A percentile compares a stretch with the other conserved stretches of the same genome.
These are phyloP conservation scores for Chalciporus pseudorubinellus DNA, from an alignment of 768 basidiomycete genomes.

Conservation along the genomic window DNA sequence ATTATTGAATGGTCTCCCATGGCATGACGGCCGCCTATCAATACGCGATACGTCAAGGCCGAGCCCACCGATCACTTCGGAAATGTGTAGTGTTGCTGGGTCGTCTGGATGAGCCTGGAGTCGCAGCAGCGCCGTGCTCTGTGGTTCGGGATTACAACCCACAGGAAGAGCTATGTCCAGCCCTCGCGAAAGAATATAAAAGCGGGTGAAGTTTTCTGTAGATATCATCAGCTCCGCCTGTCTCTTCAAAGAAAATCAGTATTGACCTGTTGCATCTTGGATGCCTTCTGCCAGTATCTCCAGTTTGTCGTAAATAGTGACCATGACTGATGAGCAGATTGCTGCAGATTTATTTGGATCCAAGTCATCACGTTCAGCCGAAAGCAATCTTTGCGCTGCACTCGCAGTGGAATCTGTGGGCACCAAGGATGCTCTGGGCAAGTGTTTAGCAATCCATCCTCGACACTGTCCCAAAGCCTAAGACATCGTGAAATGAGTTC, in stretches of 20 bases:
- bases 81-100: conserved; percentile 7
- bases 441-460: conserved; percentile 50
- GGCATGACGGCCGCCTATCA: conserved; percentile 60
- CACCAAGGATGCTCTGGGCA: conserved; percentile 52
- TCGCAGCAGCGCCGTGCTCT: conserved; percentile 40
- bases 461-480: conserved; percentile 80
- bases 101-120: conserved; percentile 17
- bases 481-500: background rate
- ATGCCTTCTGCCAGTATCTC: conserved; percentile 60
- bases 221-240: background rate
- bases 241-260: background rate
- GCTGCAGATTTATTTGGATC: conserved; percentile 57
- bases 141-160: conserved; percentile 17
- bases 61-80: conserved; percentile 35
- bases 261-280: conserved; percentile 46
- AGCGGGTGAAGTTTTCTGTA: conserved; percentile 67
- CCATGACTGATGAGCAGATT: conserved; percentile 69
- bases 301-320: conserved; percentile 57
- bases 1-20: conserved; percentile 47
- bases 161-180: conserved; percentile 29
- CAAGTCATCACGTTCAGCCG: conserved; percentile 33
- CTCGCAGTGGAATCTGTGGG: conserved; percentile 71
- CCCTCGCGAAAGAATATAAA: conserved; percentile 54
- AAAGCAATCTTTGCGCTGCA: conserved; percentile 51
- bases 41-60: conserved; percentile 49